These are phyloP conservation scores for Lactarius hatsudake DNA, from an alignment of 768 basidiomycete genomes.

Conservation along the genomic window DNA sequence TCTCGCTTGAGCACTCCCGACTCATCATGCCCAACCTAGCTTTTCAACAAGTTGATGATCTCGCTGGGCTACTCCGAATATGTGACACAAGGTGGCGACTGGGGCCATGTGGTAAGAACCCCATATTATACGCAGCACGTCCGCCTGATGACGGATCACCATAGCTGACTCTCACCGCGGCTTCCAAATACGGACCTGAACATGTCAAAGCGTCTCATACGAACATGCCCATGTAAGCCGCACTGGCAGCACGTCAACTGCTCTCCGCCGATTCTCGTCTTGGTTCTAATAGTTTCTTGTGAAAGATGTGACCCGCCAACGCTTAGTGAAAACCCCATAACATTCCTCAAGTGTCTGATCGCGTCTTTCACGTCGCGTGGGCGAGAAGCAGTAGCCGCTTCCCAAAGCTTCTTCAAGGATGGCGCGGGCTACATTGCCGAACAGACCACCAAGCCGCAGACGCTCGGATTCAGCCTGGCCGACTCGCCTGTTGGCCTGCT, in stretches of 20 bases:
- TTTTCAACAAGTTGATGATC: constrained; percentile 34
- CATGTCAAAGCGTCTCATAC: too few species aligned
- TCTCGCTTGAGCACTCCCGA: background rate
- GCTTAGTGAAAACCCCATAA: constrained; percentile 30
- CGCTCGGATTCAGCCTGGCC: constrained; percentile 46
- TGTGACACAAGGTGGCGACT: constrained; percentile 51
- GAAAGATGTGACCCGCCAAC: constrained; percentile 25
- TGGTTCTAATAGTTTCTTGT: background rate
- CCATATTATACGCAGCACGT: too few species aligned
- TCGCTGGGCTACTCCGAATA: constrained; percentile 32
- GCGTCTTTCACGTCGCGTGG: constrained; percentile 38
- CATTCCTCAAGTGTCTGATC: constrained; percentile 32
- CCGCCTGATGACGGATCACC: too few species aligned
- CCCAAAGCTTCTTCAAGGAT: constrained; percentile 32
- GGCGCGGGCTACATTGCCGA: constrained; percentile 40
- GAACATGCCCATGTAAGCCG: constrained; percentile 31
- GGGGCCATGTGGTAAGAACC: constrained; percentile 39
- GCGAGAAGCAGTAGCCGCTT: constrained; percentile 35
- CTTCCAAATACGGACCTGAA: too few species aligned
- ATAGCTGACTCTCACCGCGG: too few species aligned
- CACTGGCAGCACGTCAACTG: background rate
- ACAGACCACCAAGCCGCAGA: constrained; percentile 37
- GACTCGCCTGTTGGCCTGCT: constrained; percentile 52
- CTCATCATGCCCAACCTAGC: constrained; percentile 8
- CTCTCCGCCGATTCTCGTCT: background rate